Evolutionary conservation across 1,139 yeast species (phyloP), one percentile per base, ranked within the genome.

Genomic region (Pneumocystis jirovecii): DNA sequence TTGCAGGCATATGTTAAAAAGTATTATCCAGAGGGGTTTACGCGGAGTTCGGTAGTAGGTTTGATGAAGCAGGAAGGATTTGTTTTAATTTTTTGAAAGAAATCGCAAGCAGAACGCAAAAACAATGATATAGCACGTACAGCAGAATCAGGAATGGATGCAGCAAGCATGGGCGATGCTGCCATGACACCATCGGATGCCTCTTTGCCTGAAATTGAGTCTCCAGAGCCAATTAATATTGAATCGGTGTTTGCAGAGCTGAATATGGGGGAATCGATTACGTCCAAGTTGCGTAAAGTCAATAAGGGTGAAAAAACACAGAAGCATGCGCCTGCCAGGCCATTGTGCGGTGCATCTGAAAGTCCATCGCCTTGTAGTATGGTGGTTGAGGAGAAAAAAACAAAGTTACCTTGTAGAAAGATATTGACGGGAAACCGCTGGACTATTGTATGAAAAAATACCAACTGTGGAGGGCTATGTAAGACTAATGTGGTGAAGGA

Each of bases 261-360:
- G 69, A 91, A 86, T 77, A 82, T 85, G 77, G 99, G 99, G 66
- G 88, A 85, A 70, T 78, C 77, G 59, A 86, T 95, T 72, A 91
- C 97, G 1, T 79, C 91, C 39, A 88, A 90, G 4, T 83, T 95
- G 72, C 89, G 86, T 74, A 93, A 93, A 76, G 97, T 93, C 61
- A 97, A 90, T 71, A 88, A 85, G 77, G 86, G 95, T 25, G 88
- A 90, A 77, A 89, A 89, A 95, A 89, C 96, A 42, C 97, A 90
- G 68, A 72, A 73, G 65, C n/a, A 84, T 85, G 3, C 76, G 79
- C 3, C 85, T 45, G 95, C 95, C 64, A 87, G 86, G 78, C 89
- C 89, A 74, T 96, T 96, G 60, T 76, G 83, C 4, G 79, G 82
- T 63, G 76, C 84, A 67, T 78, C 84, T 3, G 72, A 80, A 74